Conservation (phyloP, 148 eudicot species). For the Bassia scoparia region DNA sequence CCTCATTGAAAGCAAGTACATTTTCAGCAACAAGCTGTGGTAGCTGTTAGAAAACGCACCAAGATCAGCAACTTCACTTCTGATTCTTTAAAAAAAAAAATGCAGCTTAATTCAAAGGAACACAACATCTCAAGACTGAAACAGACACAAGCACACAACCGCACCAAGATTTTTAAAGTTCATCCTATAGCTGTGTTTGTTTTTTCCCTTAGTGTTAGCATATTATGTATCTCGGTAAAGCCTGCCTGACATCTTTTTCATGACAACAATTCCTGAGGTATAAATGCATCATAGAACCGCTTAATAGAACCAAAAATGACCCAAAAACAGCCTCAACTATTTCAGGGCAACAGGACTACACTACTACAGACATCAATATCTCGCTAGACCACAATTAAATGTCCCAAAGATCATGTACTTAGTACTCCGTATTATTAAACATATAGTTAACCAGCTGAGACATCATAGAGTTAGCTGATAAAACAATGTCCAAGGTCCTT, state of each 20-base stretch:
- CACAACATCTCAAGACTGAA: not conserved
- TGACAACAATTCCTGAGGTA: not conserved
- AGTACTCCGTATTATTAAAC: not conserved
- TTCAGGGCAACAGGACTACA: too few species aligned
- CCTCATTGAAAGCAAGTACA: slow-evolving; percentile 89
- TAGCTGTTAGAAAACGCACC: slow-evolving; percentile 45
- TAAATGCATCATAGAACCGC: not conserved
- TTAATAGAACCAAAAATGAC: not conserved
- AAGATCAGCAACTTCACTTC: not conserved
- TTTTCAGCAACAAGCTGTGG: slow-evolving; percentile 86
- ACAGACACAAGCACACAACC: not conserved
- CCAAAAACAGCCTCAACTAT: not conserved
- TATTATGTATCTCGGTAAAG: not conserved
- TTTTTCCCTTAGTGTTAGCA: too few species aligned
- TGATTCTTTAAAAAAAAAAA: not conserved
- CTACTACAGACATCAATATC: not conserved
- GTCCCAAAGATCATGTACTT: too few species aligned
- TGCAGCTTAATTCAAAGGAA: not conserved
- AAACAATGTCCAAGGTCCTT: not conserved
- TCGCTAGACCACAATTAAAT: not conserved
- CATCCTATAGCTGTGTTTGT: too few species aligned
- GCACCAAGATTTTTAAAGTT: too few species aligned
- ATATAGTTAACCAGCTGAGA: not conserved
- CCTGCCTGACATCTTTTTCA: not conserved
- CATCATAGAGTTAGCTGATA: not conserved